phyloP scores from a whole-genome alignment of 805 yeast species.

The Yarrowia keelungensis region DNA sequence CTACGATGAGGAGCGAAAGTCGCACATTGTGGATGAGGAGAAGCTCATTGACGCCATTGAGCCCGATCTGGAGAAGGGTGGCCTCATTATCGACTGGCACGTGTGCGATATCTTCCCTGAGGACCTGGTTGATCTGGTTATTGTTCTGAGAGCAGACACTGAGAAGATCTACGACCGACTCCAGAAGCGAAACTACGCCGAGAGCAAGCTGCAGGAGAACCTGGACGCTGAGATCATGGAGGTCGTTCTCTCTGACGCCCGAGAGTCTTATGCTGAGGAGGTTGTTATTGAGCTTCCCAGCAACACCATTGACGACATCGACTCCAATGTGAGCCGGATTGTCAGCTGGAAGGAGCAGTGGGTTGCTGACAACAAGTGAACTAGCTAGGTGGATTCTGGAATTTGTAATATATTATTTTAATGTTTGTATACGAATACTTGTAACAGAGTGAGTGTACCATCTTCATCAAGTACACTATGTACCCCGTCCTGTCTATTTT shows the following conservation, averaged over 20 bases:
- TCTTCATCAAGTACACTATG: no score
- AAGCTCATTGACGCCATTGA: conserved; percentile 81
- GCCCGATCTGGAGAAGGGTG: conserved; percentile 81
- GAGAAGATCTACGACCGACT: conserved; percentile 75
- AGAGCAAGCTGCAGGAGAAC: conserved; percentile 85
- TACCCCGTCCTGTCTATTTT: no score
- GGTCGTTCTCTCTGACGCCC: conserved; percentile 83
- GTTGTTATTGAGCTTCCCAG: conserved; percentile 82
- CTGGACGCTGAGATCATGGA: conserved; percentile 98
- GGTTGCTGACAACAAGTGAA: conserved; percentile 58
- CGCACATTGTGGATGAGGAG: conserved; percentile 92
- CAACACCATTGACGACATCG: conserved; percentile 76
- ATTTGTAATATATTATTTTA: conserved; percentile 24
- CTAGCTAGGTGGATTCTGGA: background rate
- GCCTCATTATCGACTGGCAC: conserved; percentile 94
- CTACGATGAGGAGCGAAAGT: conserved; percentile 82
- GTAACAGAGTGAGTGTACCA: no score
- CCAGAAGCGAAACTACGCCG: conserved; percentile 75
- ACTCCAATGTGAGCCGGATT: conserved; percentile 80
- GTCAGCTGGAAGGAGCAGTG: conserved; percentile 77
- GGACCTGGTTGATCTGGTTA: conserved; percentile 86
- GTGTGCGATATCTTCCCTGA: conserved; percentile 96
- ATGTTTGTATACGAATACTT: background rate
- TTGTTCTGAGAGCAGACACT: conserved; percentile 83
- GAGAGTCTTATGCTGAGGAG: conserved; percentile 77